These are phyloP conservation scores for Stylonectria norvegica DNA, from an alignment of 2,329 filamentous ascomycete genomes.

Conservation along the genomic window DNA sequence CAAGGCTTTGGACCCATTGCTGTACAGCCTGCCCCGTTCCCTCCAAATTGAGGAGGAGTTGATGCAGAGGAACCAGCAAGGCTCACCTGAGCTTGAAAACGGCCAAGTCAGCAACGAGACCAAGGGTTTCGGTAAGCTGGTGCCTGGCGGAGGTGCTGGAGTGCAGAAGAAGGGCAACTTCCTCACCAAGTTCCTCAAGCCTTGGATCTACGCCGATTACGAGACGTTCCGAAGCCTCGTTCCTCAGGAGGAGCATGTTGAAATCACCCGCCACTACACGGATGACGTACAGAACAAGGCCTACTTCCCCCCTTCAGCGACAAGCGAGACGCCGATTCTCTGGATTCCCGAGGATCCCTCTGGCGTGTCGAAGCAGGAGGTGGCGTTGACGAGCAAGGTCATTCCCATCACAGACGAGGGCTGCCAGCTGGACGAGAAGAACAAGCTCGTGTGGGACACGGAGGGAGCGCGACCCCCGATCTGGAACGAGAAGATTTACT, in stretches of 20 bases:
- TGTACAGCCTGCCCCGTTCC: conserved; percentile 68
- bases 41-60: conserved; percentile 41
- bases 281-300: conserved; percentile 61
- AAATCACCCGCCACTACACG: conserved; percentile 55
- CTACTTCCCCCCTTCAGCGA: conserved; percentile 70
- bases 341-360: conserved; percentile 74
- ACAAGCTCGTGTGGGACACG: conserved; percentile 41
- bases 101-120: conserved; percentile 18
- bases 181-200: conserved; percentile 63
- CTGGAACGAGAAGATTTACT: conserved; percentile 44
- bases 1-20: conserved; percentile 65
- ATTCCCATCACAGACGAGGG: conserved; percentile 72
- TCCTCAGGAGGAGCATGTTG: conserved; percentile 50
- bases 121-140: conserved; percentile 20
- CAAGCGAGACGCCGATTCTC: conserved; percentile 56
- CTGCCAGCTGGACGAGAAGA: conserved; percentile 65
- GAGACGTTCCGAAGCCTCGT: conserved; percentile 66
- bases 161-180: conserved; percentile 49
- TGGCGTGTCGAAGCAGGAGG: conserved; percentile 68
- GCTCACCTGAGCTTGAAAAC: conserved; percentile 26
- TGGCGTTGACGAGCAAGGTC: conserved; percentile 61
- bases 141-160: conserved; percentile 18
- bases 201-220: conserved; percentile 74
- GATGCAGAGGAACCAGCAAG: conserved; percentile 32
- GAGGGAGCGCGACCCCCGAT: conserved; percentile 42